Conservation (phyloP, 257 asterid species). For the Penstemon newberryi region DNA sequence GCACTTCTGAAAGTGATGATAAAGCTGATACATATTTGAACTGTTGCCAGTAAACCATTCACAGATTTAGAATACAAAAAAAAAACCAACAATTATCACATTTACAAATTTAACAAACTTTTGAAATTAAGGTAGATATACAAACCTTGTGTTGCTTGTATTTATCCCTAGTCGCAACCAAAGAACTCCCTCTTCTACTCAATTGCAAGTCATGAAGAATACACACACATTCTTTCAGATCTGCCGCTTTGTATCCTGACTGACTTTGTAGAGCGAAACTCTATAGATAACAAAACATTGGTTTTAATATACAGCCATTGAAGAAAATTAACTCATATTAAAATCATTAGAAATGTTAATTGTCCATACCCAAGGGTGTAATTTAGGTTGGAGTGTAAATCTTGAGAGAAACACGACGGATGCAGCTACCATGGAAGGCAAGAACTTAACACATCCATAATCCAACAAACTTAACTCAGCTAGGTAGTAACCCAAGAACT, state of each 20-base stretch:
- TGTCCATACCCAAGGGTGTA: constrained; percentile 71
- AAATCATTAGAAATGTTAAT: neutral
- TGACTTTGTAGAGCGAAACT: constrained; percentile 36
- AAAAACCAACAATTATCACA: neutral
- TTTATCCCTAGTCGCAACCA: constrained; percentile 69
- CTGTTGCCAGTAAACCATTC: constrained; percentile 40
- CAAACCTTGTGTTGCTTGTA: constrained; percentile 76
- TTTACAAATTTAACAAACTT: neutral
- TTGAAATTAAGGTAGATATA: neutral
- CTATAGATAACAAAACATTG: constrained; percentile 24
- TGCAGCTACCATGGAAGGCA: constrained; percentile 87
- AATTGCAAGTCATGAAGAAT: constrained; percentile 68
- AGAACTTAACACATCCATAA: constrained; percentile 64
- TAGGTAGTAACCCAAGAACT: constrained; percentile 78
- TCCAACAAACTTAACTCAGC: constrained; percentile 82
- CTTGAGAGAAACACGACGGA: constrained; percentile 70
- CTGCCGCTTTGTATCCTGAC: constrained; percentile 71
- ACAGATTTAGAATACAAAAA: constrained; percentile 6
- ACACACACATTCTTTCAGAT: constrained; percentile 63
- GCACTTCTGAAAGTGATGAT: constrained; percentile 50
- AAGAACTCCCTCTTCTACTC: constrained; percentile 53
- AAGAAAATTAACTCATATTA: neutral
- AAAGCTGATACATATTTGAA: constrained; percentile 66
- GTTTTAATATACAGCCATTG: neutral
- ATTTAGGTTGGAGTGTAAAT: constrained; percentile 57